phyloP scores from a whole-genome alignment of 2,329 filamentous ascomycete species.

The Fusarium sp. region DNA sequence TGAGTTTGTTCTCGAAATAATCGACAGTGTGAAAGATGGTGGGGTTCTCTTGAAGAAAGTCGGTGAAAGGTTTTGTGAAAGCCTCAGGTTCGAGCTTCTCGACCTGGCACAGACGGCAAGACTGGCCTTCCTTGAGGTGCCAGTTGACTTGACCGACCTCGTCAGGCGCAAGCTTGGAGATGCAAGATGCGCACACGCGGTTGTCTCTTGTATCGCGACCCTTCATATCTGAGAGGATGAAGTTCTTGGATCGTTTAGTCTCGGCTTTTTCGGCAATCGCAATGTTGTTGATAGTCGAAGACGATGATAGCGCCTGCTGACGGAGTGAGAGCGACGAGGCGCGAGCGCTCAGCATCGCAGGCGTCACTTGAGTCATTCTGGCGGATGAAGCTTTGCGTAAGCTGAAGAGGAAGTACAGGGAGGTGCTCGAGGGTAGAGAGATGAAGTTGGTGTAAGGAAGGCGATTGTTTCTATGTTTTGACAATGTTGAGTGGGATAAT shows the following conservation, averaged over 20 bases:
- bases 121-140: constrained; percentile 43
- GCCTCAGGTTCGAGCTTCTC: constrained; percentile 66
- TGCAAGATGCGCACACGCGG: constrained; percentile 56
- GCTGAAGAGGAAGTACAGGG: constrained; percentile 8
- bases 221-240: constrained; percentile 61
- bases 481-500: constrained; percentile 29
- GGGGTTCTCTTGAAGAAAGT: constrained; percentile 90
- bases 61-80: constrained; percentile 86
- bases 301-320: constrained; percentile 54
- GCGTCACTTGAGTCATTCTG: constrained; percentile 61
- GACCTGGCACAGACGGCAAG: constrained; percentile 56
- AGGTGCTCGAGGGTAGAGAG: not conserved
- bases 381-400: constrained; percentile 14
- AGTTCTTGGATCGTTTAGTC: constrained; percentile 56
- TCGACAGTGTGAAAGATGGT: constrained; percentile 93
- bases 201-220: constrained; percentile 52
- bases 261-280: constrained; percentile 45
- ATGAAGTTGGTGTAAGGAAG: constrained; percentile 8
- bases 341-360: constrained; percentile 60
- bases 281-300: constrained; percentile 42
- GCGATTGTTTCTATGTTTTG: constrained; percentile 3
- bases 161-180: constrained; percentile 51
- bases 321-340: constrained; percentile 62
- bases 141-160: constrained; percentile 53
- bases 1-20: constrained; percentile 80